Conservation (phyloP, 139 green algal species). For the Picochlorum sp. region DNA sequence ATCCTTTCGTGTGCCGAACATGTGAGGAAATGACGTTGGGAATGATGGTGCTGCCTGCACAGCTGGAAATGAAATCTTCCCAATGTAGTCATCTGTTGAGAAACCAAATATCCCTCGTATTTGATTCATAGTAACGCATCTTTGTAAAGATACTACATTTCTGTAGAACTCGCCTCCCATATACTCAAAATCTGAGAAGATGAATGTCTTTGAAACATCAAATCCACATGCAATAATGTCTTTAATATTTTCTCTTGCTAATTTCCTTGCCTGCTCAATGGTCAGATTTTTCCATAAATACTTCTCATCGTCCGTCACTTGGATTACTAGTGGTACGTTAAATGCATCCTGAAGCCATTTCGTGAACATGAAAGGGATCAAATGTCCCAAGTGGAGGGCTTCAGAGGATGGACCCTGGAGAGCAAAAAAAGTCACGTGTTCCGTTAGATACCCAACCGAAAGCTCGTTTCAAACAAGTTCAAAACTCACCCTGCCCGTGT, state of each 20-base stretch:
- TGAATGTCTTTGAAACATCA: conserved; percentile 89
- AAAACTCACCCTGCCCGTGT: conserved; percentile 64
- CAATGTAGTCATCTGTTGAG: conserved; percentile 81
- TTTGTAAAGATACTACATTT: conserved; percentile 84
- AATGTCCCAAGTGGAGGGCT: conserved; percentile 92
- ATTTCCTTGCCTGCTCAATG: conserved; percentile 67
- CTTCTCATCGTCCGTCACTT: conserved; percentile 98
- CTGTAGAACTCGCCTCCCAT: conserved; percentile 88
- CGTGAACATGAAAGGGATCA: conserved; percentile 97
- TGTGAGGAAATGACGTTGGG: conserved; percentile 90
- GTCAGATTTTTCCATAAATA: conserved; percentile 77
- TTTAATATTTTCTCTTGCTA: conserved; percentile 88
- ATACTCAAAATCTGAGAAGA: conserved; percentile 97
- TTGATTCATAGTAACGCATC: conserved; percentile 83
- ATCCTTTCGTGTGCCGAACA: conserved; percentile 81
- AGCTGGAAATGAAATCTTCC: conserved; percentile 92
- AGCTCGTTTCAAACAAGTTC: not conserved
- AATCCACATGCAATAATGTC: conserved; percentile 99
- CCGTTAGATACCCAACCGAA: not conserved
- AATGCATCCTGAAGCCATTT: conserved; percentile 91
- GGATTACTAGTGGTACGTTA: conserved; percentile 94
- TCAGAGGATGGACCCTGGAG: conserved; percentile 86
- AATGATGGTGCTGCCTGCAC: conserved; percentile 89
- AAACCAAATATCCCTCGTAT: conserved; percentile 88
- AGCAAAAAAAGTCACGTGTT: not conserved